A percentile compares a stretch with the other conserved stretches of the same genome.
phyloP scores from a whole-genome alignment of 441 rosid species.

The Raphanus hybrid region DNA sequence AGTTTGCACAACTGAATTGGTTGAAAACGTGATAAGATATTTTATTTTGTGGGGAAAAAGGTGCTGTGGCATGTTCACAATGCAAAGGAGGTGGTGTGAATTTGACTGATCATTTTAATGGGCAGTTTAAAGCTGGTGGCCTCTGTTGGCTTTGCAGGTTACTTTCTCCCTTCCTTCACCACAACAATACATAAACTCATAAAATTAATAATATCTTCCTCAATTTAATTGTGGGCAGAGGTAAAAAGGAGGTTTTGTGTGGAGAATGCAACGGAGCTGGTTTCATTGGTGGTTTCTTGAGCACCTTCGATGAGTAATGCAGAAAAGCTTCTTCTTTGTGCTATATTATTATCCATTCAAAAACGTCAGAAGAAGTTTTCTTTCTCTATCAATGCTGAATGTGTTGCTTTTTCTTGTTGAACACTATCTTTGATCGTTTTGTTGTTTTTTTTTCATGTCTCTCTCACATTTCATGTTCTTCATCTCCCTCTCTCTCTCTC shows the following conservation, averaged over 20 bases:
- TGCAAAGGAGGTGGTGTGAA: slow-evolving; percentile 90
- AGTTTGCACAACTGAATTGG: neutral
- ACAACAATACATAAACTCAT: neutral
- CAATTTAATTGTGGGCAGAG: slow-evolving; percentile 46
- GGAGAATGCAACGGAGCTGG: slow-evolving; percentile 96
- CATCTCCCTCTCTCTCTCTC: neutral
- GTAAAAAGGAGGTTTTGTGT: slow-evolving; percentile 79
- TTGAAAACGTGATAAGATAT: neutral
- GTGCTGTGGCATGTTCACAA: slow-evolving; percentile 64
- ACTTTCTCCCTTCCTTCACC: slow-evolving; percentile 6
- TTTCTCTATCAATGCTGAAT: slow-evolving; percentile 14
- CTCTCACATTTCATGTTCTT: no score
- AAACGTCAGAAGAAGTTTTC: slow-evolving; percentile 6
- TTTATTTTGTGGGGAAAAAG: slow-evolving; percentile 31
- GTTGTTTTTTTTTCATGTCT: neutral
- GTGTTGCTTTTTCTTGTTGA: slow-evolving; percentile 28
- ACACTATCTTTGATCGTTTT: slow-evolving; percentile 16
- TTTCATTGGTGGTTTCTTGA: slow-evolving; percentile 91
- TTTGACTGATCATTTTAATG: slow-evolving; percentile 83
- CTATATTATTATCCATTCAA: neutral
- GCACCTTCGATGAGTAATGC: slow-evolving; percentile 61
- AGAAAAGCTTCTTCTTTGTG: slow-evolving; percentile 4
- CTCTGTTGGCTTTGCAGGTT: slow-evolving; percentile 99
- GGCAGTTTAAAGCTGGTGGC: slow-evolving; percentile 87
- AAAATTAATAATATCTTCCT: neutral